Evolutionary conservation across 2,329 filamentous ascomycete species (phyloP).

Genomic region (Trichoderma simmonsii): DNA sequence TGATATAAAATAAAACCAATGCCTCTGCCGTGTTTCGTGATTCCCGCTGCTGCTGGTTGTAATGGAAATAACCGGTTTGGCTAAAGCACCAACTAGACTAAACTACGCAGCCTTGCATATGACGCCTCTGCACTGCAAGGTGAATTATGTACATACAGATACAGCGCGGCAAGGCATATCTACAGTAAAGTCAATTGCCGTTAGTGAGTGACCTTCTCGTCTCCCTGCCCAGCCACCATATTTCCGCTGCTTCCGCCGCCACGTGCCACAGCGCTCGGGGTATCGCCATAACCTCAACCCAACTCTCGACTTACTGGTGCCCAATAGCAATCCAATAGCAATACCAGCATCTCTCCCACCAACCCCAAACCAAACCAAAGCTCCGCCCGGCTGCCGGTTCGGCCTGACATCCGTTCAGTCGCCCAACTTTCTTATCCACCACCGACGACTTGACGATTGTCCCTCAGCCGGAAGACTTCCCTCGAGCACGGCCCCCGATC

Average conservation of each 20-base stretch:
- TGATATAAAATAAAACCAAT: not conserved
- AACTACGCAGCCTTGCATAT: not conserved
- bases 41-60: not conserved
- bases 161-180: not conserved
- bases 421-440: constrained; percentile 19
- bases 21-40: not conserved
- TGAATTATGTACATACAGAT: not conserved
- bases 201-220: constrained; percentile 17
- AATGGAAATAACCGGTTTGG: not conserved
- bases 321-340: not conserved
- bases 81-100: too few species aligned
- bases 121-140: not conserved
- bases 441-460: constrained; percentile 4
- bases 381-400: constrained; percentile 19
- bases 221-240: constrained; percentile 14
- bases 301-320: not conserved
- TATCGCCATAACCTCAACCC: constrained; percentile 18
- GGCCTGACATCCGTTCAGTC: constrained; percentile 18
- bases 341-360: constrained; percentile 9
- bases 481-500: constrained; percentile 12
- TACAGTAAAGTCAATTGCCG: not conserved
- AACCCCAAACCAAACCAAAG: constrained; percentile 16
- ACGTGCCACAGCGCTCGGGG: not conserved
- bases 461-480: constrained; percentile 4
- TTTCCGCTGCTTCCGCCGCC: constrained; percentile 14